Conservation (phyloP, 2,329 filamentous ascomycete genomes). For the Beauveria caledonica region DNA sequence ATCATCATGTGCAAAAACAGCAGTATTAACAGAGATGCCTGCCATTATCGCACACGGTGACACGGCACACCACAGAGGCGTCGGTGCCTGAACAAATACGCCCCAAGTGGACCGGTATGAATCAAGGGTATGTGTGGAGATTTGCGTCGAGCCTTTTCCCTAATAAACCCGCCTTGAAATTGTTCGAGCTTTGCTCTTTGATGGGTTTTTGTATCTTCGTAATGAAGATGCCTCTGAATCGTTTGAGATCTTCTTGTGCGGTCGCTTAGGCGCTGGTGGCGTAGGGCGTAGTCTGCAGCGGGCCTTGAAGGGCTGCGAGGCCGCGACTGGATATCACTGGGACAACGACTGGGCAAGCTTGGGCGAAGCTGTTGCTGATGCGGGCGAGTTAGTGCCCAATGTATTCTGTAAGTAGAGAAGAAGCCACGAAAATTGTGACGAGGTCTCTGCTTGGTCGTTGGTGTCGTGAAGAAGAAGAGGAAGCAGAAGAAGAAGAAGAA, state of each 20-base stretch:
- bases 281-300: not conserved
- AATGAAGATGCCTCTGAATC: not conserved
- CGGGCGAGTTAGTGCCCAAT: not conserved
- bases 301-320: not conserved
- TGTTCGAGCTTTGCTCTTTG: too few species aligned
- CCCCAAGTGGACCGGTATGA: conserved; percentile 8
- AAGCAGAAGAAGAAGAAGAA: not conserved
- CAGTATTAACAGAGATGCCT: not conserved
- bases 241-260: not conserved
- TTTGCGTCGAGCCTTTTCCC: not conserved
- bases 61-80: not conserved
- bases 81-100: not conserved
- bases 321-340: not conserved
- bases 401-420: not conserved
- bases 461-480: not conserved
- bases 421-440: not conserved
- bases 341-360: not conserved
- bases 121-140: conserved; percentile 6
- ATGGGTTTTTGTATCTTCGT: too few species aligned
- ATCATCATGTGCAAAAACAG: conserved; percentile 2
- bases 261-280: not conserved
- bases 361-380: not conserved
- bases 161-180: too few species aligned
- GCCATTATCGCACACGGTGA: conserved; percentile 5
- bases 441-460: not conserved